Evolutionary conservation across 306 rosid species (phyloP), one percentile per base, ranked within the genome.

Genomic region (Rosa persica): DNA sequence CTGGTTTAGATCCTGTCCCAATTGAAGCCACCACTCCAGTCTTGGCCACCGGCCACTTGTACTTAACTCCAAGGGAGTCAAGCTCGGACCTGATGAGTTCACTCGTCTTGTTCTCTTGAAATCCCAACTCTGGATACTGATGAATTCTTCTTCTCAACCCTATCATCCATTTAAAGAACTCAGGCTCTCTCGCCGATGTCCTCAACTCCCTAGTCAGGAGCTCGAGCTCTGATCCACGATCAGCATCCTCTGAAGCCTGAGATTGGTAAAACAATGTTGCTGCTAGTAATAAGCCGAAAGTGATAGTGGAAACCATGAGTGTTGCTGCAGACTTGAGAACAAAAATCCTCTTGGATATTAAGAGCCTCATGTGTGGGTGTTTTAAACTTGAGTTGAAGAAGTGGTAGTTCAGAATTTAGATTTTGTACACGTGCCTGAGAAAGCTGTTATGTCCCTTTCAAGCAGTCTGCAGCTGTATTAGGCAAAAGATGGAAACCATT

Each of bases 31-130:
- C 81, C 48, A 87, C 65, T 8, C 90, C 83, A 47, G 86, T 87
- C 60, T 73, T 75, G 48, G 87, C 88, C 47, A 82, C 80, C 15
- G 90, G 88, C 86, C 84, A 87, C 27, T 70, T 85, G 68, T 82
- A 85, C 74, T 27, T 19, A 17, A 87, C 42, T 42, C 88, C 87
- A 8, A 87, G 69, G 23, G 66, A 69, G 78, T 84, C 88, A 19
- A 87, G 86, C 84, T 85, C 87, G 52, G 80, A 46, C 79, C 88
- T 82, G 12, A 87, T 70, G 80, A 87, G 81, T 64, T 85, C 75
- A 80, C 88, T 87, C 39, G 88, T 87, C 71, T 43, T 74, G 78
- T 79, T 62, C 72, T 87, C 90, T 42, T 87, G 78, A 75, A 81
- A 87, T 3, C 82, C 88, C 66, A 87, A 57, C 55, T 87, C 90